Percentiles rank a stretch among this genome's conserved stretches.
Evolutionary conservation across 768 basidiomycete genomes (phyloP).

Genomic region (Boletus eberwhitei): DNA sequence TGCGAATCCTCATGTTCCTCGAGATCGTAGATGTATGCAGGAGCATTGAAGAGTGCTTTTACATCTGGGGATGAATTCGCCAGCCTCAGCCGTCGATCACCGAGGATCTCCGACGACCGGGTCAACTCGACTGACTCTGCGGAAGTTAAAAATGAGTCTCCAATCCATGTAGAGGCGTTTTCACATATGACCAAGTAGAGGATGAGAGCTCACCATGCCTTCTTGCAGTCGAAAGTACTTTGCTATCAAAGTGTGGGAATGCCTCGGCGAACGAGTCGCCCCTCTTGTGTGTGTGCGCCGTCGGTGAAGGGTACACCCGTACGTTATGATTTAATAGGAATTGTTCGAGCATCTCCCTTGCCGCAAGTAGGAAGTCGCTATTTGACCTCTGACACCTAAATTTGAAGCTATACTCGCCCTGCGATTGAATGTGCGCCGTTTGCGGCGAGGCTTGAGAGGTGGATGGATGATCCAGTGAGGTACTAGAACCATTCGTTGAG

Average conservation of each 20-base stretch:
- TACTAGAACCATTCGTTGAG: slow-evolving; percentile 44
- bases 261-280: slow-evolving; percentile 94
- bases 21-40: slow-evolving; percentile 77
- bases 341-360: slow-evolving; percentile 90
- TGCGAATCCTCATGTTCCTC: slow-evolving; percentile 70
- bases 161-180: background rate
- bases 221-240: slow-evolving; percentile 77
- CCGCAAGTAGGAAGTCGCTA: slow-evolving; percentile 86
- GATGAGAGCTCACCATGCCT: slow-evolving; percentile 49
- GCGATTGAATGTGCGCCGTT: slow-evolving; percentile 15
- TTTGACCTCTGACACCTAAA: slow-evolving; percentile 95
- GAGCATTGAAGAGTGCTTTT: slow-evolving; percentile 89
- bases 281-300: slow-evolving; percentile 76
- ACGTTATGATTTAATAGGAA: slow-evolving; percentile 83
- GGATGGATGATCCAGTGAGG: slow-evolving; percentile 48
- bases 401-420: slow-evolving; percentile 83
- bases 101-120: slow-evolving; percentile 57
- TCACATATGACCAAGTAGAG: slow-evolving; percentile 31
- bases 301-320: slow-evolving; percentile 75
- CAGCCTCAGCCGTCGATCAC: slow-evolving; percentile 71
- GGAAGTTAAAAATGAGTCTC: slow-evolving; percentile 7
- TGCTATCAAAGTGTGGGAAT: slow-evolving; percentile 95
- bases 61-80: slow-evolving; percentile 93
- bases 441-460: slow-evolving; percentile 21
- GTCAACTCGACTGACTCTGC: slow-evolving; percentile 77